These are phyloP conservation scores for Penicillium concentricum DNA, from an alignment of 2,329 filamentous ascomycete species.

Conservation along the genomic window DNA sequence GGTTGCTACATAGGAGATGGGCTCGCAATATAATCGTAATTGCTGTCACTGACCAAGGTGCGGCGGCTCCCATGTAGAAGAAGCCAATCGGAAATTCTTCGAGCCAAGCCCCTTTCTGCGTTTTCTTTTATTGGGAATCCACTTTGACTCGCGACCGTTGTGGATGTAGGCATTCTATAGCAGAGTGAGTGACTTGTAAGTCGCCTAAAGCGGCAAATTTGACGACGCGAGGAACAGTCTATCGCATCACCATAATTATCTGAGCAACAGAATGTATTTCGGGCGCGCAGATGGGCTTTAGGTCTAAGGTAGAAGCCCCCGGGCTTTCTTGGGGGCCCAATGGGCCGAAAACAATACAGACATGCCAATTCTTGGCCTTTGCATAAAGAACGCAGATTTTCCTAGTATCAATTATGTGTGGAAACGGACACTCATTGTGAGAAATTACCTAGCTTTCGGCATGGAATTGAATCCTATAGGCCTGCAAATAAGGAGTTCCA, in stretches of 20 bases:
- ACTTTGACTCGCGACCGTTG: neutral
- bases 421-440: neutral
- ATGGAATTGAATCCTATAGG: neutral
- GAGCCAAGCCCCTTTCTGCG: neutral
- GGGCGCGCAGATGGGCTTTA: too few species aligned
- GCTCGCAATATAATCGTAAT: neutral
- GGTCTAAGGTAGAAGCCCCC: too few species aligned
- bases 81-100: neutral
- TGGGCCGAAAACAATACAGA: neutral
- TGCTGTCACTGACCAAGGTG: neutral
- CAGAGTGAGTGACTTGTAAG: neutral
- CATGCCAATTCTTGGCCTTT: neutral
- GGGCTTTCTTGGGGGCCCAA: too few species aligned
- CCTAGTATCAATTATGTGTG: neutral
- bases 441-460: neutral
- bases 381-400: neutral
- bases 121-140: neutral
- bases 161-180: neutral
- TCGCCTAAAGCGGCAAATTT: neutral
- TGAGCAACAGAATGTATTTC: neutral
- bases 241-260: neutral
- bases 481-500: neutral
- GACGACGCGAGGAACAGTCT: neutral
- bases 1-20: neutral
- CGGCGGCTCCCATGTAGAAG: neutral